Evolutionary conservation across 1,284 basidiomycete species (phyloP), one percentile per base, ranked within the genome.

Genomic region (Athelia psychrophila): DNA sequence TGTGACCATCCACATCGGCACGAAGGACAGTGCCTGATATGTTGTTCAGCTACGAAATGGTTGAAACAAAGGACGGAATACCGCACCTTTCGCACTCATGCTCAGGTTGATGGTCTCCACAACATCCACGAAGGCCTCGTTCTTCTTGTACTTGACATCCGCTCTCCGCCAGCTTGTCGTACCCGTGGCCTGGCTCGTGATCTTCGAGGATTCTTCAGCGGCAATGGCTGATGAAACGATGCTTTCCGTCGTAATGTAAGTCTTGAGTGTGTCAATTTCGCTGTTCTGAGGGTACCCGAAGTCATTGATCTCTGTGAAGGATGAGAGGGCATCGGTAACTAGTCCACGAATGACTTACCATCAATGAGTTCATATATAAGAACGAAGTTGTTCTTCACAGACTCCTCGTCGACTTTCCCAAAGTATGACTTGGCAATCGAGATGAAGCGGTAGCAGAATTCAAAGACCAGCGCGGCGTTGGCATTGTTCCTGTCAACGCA

Each of bases 221-320:
- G 91, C 91, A 49, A 81, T 73, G 61, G 87, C 77, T 67, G 87
- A 73, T 66, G 92, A 93, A 59, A 97, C 90, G 51, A 99, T 86
- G 56, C 94, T 94, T 71, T 99, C 96, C 0, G 95, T 98, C 16
- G 96, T 98, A 57, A 99, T 98, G 68, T 98, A 98, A 62, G 92
- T 91, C 74, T 99, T 99, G 44, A 99, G 78, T 3, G 96, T 97
- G 68, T 98, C 95, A 45, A 91, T 94, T 70, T 99, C 96, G 58
- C 94, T 96, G 68, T 98, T 99, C 69, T 99, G 97, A n/a, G 96
- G 96, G 72, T 96, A 99, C 38, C 97, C 96, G 73, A 98, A 99
- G 73, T 99, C 96, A 64, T 93, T 86, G 67, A 98, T 97, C 73
- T 99, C 95, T 97, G 67, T 1, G 38, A 22, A 30, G 16, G 38